Percentiles rank a stretch among this genome's conserved stretches.
Conservation (phyloP, 192 early-diverging fungal genomes). For the Gamsiella multidivaricata region DNA sequence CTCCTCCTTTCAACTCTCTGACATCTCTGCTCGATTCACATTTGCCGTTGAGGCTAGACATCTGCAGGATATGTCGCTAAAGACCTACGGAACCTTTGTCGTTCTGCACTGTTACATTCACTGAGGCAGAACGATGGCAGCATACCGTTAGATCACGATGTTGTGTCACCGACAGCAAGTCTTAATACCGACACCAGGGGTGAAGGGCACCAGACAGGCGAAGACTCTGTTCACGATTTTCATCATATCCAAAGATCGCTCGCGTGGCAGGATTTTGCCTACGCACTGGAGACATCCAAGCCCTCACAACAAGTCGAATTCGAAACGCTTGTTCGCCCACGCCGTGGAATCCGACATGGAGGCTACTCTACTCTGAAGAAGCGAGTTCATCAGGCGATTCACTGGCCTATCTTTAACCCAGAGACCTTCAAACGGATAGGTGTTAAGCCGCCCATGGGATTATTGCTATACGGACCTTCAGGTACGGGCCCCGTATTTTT, state of each 20-base stretch:
- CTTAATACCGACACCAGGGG: too few relatives aligned
- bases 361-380: constrained; percentile 76
- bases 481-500: too few relatives aligned
- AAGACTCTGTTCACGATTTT: too few relatives aligned
- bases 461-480: constrained; percentile 92
- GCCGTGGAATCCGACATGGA: constrained; percentile 74
- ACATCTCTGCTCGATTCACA: too few relatives aligned
- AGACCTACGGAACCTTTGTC: constrained; percentile 59
- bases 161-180: not conserved
- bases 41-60: too few relatives aligned
- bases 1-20: not conserved
- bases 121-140: constrained; percentile 1
- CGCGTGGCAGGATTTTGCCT: constrained; percentile 59
- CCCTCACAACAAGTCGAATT: constrained; percentile 76
- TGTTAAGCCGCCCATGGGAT: constrained; percentile 77
- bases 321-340: constrained; percentile 62
- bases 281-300: constrained; percentile 65
- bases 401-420: constrained; percentile 66
- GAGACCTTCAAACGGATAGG: constrained; percentile 72
- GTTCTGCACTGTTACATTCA: constrained; percentile 52
- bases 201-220: too few relatives aligned
- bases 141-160: not conserved
- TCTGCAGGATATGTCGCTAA: constrained; percentile 70
- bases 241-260: not conserved
- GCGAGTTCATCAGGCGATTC: constrained; percentile 67